These are phyloP conservation scores for Mytilinidion resinicola DNA, from an alignment of 495 filamentous ascomycete genomes.

Conservation along the genomic window DNA sequence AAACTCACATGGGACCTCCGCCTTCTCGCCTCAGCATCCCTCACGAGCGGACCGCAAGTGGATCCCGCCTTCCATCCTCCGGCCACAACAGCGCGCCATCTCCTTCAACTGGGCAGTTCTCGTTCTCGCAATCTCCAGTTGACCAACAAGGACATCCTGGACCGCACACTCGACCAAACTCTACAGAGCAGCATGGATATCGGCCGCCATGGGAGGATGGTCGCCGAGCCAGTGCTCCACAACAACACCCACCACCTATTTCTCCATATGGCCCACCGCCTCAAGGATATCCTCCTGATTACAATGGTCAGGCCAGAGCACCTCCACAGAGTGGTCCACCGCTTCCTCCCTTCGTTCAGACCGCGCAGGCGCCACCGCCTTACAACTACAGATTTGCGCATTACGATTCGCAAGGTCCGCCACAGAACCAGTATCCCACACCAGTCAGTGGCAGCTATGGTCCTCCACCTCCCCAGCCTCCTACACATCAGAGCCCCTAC, in stretches of 20 bases:
- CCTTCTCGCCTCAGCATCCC: neutral
- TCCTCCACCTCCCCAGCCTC: constrained; percentile 1
- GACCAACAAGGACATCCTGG: neutral
- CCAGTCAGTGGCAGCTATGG: neutral
- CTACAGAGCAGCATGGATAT: neutral
- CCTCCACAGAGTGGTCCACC: neutral
- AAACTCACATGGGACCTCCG: constrained; percentile 4
- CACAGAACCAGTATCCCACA: neutral
- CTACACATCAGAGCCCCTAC: constrained; percentile 22
- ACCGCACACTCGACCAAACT: neutral
- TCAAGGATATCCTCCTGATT: constrained; percentile 1
- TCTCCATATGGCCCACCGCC: constrained; percentile 1
- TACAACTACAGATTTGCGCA: constrained; percentile 7
- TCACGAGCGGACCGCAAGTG: constrained; percentile 1
- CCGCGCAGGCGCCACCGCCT: neutral
- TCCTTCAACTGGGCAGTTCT: neutral
- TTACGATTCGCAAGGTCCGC: neutral
- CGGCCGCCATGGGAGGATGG: constrained; percentile 1
- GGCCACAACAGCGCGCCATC: neutral
- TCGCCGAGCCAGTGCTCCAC: neutral
- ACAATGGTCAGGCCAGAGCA: neutral
- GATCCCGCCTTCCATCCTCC: neutral
- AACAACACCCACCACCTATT: neutral
- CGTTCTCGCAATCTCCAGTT: neutral
- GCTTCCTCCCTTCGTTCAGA: neutral